These are phyloP conservation scores for Wallacemonas sp. DNA, from an alignment of 208 protist species.

Conservation along the genomic window DNA sequence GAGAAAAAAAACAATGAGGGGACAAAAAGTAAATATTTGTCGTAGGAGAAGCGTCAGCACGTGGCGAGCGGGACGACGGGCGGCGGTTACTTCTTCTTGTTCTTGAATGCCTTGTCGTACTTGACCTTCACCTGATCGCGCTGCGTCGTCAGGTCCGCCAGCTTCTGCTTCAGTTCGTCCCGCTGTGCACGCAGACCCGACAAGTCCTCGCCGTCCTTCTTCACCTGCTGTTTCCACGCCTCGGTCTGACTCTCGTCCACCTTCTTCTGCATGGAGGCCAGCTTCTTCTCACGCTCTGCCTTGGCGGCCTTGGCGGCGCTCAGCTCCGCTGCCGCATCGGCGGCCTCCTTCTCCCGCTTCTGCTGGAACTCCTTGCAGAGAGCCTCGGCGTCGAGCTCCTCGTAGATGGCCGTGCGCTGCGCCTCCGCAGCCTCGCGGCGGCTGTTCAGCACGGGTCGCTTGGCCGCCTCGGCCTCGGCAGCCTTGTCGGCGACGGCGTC, in stretches of 20 bases:
- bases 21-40: conserved; percentile 4
- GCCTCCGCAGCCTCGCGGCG: conserved; percentile 38
- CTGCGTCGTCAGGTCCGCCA: conserved; percentile 14
- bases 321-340: conserved; percentile 16
- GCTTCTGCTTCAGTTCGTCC: conserved; percentile 36
- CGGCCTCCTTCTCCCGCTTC: conserved; percentile 21
- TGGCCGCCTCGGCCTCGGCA: conserved; percentile 20
- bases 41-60: too few species aligned
- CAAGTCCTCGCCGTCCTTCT: conserved; percentile 34
- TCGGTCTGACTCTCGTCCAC: conserved; percentile 39
- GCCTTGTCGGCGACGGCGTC: conserved; percentile 29
- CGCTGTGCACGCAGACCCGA: conserved; percentile 34
- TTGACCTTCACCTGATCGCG: conserved; percentile 19
- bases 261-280: conserved; percentile 43
- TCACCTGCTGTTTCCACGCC: conserved; percentile 26
- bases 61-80: too few species aligned
- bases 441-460: conserved; percentile 18
- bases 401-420: conserved; percentile 26
- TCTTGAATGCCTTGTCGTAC: conserved; percentile 48
- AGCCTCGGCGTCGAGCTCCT: conserved; percentile 36
- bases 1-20: not conserved
- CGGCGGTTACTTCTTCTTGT: conserved; percentile 44
- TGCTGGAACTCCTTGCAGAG: conserved; percentile 29
- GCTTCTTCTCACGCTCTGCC: conserved; percentile 22
- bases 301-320: conserved; percentile 21